A percentile compares a stretch with the other conserved stretches of the same genome.
Conservation (phyloP, 2,329 filamentous ascomycete genomes). For the Microcyclosporella mali region DNA sequence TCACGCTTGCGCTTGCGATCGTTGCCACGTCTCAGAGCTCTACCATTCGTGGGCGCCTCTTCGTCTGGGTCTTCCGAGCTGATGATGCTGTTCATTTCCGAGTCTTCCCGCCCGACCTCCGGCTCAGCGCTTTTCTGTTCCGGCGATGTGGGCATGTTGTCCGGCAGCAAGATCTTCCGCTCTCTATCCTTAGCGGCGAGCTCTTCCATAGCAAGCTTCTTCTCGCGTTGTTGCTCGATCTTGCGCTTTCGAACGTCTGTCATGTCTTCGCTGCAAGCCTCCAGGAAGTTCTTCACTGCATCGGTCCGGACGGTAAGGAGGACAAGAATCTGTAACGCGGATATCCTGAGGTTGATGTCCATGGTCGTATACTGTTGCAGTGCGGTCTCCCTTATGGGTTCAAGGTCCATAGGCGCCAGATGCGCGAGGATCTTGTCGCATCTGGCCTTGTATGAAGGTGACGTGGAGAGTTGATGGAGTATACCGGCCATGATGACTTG, state of each 20-base stretch:
- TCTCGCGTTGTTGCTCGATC: slow-evolving; percentile 80
- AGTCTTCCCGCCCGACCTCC: slow-evolving; percentile 27
- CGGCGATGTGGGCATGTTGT: slow-evolving; percentile 63
- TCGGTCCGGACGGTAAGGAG: slow-evolving; percentile 82
- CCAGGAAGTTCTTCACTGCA: slow-evolving; percentile 79
- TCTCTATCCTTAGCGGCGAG: slow-evolving; percentile 38
- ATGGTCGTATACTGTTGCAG: slow-evolving; percentile 65
- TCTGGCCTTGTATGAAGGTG: slow-evolving; percentile 58
- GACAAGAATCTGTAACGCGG: slow-evolving; percentile 76
- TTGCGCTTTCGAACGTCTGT: slow-evolving; percentile 92
- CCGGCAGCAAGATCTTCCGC: slow-evolving; percentile 61
- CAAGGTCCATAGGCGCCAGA: slow-evolving; percentile 70
- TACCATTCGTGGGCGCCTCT: slow-evolving; percentile 57
- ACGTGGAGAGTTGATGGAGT: slow-evolving; percentile 75
- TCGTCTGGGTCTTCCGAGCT: slow-evolving; percentile 54
- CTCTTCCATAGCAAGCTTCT: slow-evolving; percentile 54
- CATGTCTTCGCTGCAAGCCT: slow-evolving; percentile 89
- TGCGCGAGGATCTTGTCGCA: slow-evolving; percentile 76
- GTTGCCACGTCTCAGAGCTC: slow-evolving; percentile 49
- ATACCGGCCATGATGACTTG: slow-evolving; percentile 82
- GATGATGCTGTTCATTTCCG: slow-evolving; percentile 58
- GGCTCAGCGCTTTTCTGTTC: slow-evolving; percentile 38
- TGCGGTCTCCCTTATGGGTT: slow-evolving; percentile 70
- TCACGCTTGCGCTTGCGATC: slow-evolving; percentile 51
- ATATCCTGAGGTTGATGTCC: slow-evolving; percentile 75